Evolutionary conservation across 116 monocot species (phyloP), one percentile per base, ranked within the genome.

Genomic region (Papilionanthe hybrid): DNA sequence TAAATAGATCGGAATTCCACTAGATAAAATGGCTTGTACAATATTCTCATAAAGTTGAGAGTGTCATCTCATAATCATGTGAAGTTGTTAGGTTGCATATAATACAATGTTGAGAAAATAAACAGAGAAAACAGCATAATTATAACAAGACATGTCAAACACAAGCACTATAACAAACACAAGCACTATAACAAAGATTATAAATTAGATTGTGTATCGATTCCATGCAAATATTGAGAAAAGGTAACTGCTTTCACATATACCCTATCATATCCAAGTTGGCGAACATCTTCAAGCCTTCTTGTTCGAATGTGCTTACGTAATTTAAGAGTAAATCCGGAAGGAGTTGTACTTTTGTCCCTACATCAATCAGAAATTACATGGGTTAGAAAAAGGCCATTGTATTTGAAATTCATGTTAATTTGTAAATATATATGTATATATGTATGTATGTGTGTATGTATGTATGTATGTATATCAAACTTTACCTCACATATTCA

Each of bases 241-340:
- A 49, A 73, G 20, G 42, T 48, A 18, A 5, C 49, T 75, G 12
- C 20, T 23, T 75, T 42, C 23, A 50, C 27, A 29, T 49, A 27
- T 75, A 99, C 99, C 60, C 99, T 91, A 83, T 99, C 99, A 80
- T 93, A 99, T 79, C 99, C 99, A 37, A 99, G 99, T 83, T 95
- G 95, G 43, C 99, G 90, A 19, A 99, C 92, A 82, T 99, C 95
- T 86, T 99, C 95, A 65, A 99, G 95, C 76, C 99, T 88, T 84
- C 88, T 99, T 42, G 91, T 93, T 2, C 99, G 84, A 42, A 99
- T 95, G 75, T 99, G 99, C 72, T 92, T 99, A 29, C 99, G 86
- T 55, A 99, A 80, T 78, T 99, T 99, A 28, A 99, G 93, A 65
- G 99, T 99, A 79, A 99, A 99, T 55, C 95, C 99, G 49, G 99